Evolutionary conservation across 2,329 filamentous ascomycete species (phyloP).

Genomic region (Hymenoscyphus salicellus): DNA sequence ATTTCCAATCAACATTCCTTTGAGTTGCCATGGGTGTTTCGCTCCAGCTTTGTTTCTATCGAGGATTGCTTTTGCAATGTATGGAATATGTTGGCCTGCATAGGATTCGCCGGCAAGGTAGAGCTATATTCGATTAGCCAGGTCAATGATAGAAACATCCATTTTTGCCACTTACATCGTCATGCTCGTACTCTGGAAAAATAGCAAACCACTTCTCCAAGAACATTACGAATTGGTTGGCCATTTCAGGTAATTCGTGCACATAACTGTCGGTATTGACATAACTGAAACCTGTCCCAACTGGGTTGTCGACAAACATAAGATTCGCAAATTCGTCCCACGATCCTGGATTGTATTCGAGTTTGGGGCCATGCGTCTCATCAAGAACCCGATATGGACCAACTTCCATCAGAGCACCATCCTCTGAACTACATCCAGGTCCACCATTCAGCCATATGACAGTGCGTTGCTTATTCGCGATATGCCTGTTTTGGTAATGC

Average conservation of each 20-base stretch:
- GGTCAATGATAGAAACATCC: background rate
- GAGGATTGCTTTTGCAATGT: conserved; percentile 88
- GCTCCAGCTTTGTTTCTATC: conserved; percentile 71
- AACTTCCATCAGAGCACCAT: conserved; percentile 81
- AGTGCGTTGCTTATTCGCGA: conserved; percentile 84
- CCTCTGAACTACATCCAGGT: conserved; percentile 94
- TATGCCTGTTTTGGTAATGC: conserved; percentile 94
- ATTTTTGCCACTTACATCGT: conserved; percentile 69
- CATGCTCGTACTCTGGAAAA: conserved; percentile 86
- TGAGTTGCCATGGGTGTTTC: conserved; percentile 67
- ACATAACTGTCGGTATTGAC: conserved; percentile 86
- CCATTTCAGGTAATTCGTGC: conserved; percentile 84
- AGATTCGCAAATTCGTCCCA: conserved; percentile 99
- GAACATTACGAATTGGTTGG: conserved; percentile 80
- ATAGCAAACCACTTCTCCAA: conserved; percentile 86
- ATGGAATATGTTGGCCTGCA: conserved; percentile 94
- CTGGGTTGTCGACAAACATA: conserved; percentile 94
- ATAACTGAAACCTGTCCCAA: conserved; percentile 95
- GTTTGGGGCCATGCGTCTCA: conserved; percentile 50
- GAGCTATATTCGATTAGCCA: conserved; percentile 54
- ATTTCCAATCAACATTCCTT: conserved; percentile 89
- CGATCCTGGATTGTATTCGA: conserved; percentile 85
- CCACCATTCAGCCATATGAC: conserved; percentile 97
- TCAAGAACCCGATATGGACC: conserved; percentile 86
- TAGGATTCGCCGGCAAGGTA: conserved; percentile 96